Base-by-base conservation (phyloP, 257 asterid genomes). In the Voacanga thouarsii region DNA sequence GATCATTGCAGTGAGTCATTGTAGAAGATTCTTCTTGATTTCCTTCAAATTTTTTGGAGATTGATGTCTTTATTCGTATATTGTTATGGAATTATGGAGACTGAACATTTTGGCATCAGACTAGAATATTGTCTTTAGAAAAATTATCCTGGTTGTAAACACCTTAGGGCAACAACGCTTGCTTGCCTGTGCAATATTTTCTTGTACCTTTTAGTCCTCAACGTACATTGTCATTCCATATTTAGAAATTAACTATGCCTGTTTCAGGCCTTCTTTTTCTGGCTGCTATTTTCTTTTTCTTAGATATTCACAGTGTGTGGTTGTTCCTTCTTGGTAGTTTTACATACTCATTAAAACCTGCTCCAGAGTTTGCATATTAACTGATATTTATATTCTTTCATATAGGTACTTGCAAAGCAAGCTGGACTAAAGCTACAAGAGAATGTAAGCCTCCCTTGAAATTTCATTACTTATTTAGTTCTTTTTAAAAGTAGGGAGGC, bases 341-440 rank as follows among this genome's bases (percentile, higher is more conserved):
- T 73, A n/a, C 19, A 10, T 53, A 12, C 63, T 37, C 28, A 47
- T 23, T 61, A 4, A 28, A 51, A 67, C 47, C 64, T 72, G 63
- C 60, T 41, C 72, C 15, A 30, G 57, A 49, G 75, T 28, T 56
- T 61, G 81, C 72, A 26, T 79, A 72, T 81, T 66, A 45, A 71
- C 82, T 68, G 80, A 81, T 65, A 47, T 66, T 77, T 63, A 30
- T 55, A 23, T 45, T 37, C 75, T 55, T 75, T 77, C 47, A 28
- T 84, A 82, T 89, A 95, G 99, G 98, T 93, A 79, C 93, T 95
- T 51, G 83, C 70, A 80, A 95, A 95, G 87, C 98, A 95, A 90
- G 98, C 97, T 74, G 97, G 98, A 80, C 94, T 92, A 80, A 89
- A 89, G 92, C 94, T 96, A 65, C 97, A 96, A 82, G 98, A 89